Base-by-base conservation (phyloP, 805 yeast species). In the Ogataea philodendri region DNA sequence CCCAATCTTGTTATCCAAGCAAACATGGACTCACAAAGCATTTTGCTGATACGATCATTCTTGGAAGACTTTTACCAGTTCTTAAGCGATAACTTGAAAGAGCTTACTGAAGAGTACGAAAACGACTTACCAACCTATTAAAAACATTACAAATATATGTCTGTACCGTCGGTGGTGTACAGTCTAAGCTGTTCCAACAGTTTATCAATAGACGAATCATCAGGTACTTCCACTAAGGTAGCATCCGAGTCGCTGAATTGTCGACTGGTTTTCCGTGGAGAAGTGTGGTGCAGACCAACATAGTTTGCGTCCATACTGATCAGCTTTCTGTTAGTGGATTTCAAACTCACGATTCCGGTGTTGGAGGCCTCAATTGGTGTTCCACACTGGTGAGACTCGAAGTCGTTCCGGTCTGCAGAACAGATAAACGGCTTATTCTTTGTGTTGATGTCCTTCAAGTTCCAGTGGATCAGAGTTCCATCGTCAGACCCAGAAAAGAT, bases 1-100 rank as follows among this genome's bases (percentile, higher is more conserved):
- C 97, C 98, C 0, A 93, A 87, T 8, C 63, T 88, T n/a, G 71
- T 89, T 35, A 72, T 86, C 1, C 81, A 79, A 44, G 78, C 95
- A 1, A 64, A 78, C 7, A 84, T 88, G 88, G 96, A 88, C 50
- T 68, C 73, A n/a, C 81, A 78, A 39, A 77, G 88, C 35, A 63
- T 82, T 5, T 67, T 65, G 5, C 70, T 72, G 11, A 58, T 86
- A 41, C 67, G 76, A 41, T 65, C 61, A 7, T 76, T 79, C 41
- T 49, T 81, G 39, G 81, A 74, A 36, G 70, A 62, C 17, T 62
- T 86, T 11, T 56, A 83, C 41, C 56, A 57, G 35, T 85, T 63
- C 58, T 47, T 87, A 36, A 68, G 69, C 16, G 62, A 57, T 10
- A 63, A 79, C 46, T 54, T 65, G 30, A 52, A 54, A 6, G 52